Evolutionary conservation across 306 rosid species (phyloP).

Genomic region (Argentina anserina): DNA sequence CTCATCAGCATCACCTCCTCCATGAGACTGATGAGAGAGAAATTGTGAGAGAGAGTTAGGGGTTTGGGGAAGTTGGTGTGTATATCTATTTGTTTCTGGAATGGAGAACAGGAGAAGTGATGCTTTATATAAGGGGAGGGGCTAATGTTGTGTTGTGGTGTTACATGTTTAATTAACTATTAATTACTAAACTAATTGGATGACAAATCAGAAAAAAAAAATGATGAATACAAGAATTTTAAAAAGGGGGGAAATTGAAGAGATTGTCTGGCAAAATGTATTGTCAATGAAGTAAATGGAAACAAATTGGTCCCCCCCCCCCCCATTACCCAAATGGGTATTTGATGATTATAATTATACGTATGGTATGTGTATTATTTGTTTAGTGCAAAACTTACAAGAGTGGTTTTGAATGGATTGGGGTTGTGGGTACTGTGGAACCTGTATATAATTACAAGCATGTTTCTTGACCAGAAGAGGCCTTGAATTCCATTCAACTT

Average conservation of each 20-base stretch:
- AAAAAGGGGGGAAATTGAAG: background rate
- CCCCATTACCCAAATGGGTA: slow-evolving; percentile 24
- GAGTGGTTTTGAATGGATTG: background rate
- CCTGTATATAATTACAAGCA: background rate
- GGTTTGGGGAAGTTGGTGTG: slow-evolving; percentile 15
- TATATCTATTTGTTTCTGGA: background rate
- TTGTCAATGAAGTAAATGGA: slow-evolving; percentile 28
- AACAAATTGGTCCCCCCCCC: slow-evolving; percentile 48
- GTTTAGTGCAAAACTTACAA: background rate
- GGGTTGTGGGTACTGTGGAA: background rate
- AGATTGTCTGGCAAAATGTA: slow-evolving; percentile 36
- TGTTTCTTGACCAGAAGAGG: background rate
- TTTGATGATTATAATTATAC: background rate
- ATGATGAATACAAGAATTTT: background rate
- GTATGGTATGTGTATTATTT: background rate
- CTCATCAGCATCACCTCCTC: slow-evolving; percentile 34
- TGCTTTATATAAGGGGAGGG: slow-evolving; percentile 19
- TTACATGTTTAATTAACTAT: background rate
- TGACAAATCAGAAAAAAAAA: background rate
- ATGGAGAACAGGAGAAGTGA: background rate
- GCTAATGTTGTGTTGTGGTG: background rate
- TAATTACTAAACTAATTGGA: background rate
- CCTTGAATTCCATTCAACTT: background rate
- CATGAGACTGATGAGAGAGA: slow-evolving; percentile 35
- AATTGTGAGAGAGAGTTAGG: background rate